These are phyloP conservation scores for Wickerhamiella bombiphila DNA, from an alignment of 805 yeast species.

Conservation along the genomic window DNA sequence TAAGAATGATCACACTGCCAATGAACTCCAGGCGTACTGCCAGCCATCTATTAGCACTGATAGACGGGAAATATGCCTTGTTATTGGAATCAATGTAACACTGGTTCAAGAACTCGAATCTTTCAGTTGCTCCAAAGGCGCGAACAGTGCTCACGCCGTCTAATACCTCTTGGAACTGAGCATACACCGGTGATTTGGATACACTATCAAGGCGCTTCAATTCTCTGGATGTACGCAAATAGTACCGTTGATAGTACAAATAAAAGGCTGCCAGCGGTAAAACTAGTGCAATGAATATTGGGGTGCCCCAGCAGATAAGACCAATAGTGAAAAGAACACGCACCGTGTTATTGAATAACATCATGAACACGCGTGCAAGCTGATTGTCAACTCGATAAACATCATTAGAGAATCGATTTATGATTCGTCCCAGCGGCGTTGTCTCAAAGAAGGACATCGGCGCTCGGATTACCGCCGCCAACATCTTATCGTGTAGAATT, in stretches of 20 bases:
- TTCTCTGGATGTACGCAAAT: conserved; percentile 59
- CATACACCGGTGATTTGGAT: conserved; percentile 62
- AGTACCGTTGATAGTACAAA: conserved; percentile 54
- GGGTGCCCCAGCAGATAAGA: conserved; percentile 76
- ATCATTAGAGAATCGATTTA: conserved; percentile 84
- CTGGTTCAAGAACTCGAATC: conserved; percentile 46
- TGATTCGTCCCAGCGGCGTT: conserved; percentile 83
- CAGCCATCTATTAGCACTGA: conserved; percentile 92
- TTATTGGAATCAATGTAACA: conserved; percentile 63
- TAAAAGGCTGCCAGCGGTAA: conserved; percentile 55
- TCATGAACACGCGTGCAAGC: conserved; percentile 27
- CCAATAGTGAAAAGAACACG: conserved; percentile 45
- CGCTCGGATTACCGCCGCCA: conserved; percentile 56
- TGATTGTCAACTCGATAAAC: conserved; percentile 75
- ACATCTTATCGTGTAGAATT: conserved; percentile 57
- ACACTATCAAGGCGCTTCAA: conserved; percentile 57
- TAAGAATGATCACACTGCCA: conserved; percentile 77
- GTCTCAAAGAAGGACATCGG: conserved; percentile 94
- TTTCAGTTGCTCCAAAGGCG: conserved; percentile 53
- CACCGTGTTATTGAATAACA: conserved; percentile 25
- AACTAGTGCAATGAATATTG: conserved; percentile 64
- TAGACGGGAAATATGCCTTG: conserved; percentile 84
- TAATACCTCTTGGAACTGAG: conserved; percentile 70
- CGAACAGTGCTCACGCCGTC: conserved; percentile 64
- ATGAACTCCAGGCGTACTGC: conserved; percentile 86